These are phyloP conservation scores for Russula ochroleuca DNA, from an alignment of 768 basidiomycete genomes.

Conservation along the genomic window DNA sequence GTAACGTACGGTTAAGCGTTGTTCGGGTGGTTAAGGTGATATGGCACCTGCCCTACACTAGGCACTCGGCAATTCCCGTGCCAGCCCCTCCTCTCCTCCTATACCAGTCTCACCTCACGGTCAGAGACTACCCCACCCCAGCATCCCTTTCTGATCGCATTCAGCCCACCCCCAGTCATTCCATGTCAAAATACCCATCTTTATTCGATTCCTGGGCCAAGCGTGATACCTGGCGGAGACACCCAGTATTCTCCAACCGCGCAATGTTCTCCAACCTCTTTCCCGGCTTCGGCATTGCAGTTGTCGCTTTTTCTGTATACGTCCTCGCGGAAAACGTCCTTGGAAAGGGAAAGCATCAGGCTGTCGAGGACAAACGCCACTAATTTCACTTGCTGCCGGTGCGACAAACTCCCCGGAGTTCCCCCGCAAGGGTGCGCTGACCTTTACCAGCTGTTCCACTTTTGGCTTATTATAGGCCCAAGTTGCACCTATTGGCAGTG, in stretches of 20 bases:
- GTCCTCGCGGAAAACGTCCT: constrained; percentile 73
- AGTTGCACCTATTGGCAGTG: neutral
- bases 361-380: constrained; percentile 23
- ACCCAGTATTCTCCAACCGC: constrained; percentile 80
- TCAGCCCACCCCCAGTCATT: neutral
- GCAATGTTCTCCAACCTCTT: constrained; percentile 88
- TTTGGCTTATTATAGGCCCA: neutral
- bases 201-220: constrained; percentile 95
- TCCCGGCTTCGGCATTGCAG: constrained; percentile 91
- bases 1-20: constrained; percentile 20
- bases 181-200: constrained; percentile 45
- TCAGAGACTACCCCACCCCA: neutral
- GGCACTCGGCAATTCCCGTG: constrained; percentile 19
- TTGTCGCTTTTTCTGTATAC: constrained; percentile 88
- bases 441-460: neutral
- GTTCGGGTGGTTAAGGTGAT: constrained; percentile 32
- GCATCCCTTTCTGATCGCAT: neutral
- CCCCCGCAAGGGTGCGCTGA: neutral
- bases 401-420: neutral
- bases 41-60: constrained; percentile 56
- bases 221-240: constrained; percentile 87
- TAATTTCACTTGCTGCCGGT: neutral
- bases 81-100: neutral
- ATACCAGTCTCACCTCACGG: neutral
- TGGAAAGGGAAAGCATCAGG: constrained; percentile 31